Conservation (phyloP, 495 filamentous ascomycete species). For the Penicillium soppii region DNA sequence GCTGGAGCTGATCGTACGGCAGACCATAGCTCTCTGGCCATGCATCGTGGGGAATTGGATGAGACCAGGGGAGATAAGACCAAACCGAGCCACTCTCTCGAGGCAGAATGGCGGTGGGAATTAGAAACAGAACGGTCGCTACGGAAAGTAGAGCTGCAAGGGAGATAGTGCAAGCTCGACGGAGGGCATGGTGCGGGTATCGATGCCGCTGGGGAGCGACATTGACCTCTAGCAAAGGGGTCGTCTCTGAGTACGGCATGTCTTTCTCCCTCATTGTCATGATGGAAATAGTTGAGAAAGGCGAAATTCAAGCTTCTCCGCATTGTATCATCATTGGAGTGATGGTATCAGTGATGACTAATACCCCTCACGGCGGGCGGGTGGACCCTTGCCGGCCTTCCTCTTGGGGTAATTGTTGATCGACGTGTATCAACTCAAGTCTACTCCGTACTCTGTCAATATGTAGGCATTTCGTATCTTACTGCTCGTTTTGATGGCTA, state of each 20-base stretch:
- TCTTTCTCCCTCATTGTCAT: conserved; percentile 41
- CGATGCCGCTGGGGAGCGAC: conserved; percentile 52
- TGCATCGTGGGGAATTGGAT: conserved; percentile 35
- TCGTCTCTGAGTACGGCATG: conserved; percentile 43
- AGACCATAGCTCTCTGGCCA: conserved; percentile 52
- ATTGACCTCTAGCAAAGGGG: conserved; percentile 39
- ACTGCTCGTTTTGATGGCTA: no score
- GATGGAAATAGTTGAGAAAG: background rate
- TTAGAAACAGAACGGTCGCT: conserved; percentile 60
- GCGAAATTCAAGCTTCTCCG: conserved; percentile 2
- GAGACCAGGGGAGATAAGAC: conserved; percentile 42
- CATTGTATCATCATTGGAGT: conserved; percentile 4
- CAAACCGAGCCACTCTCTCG: conserved; percentile 39
- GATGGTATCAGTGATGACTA: conserved; percentile 8
- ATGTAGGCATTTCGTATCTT: no score
- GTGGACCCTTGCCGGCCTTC: background rate
- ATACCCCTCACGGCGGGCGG: conserved; percentile 3
- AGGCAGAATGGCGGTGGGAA: conserved; percentile 41
- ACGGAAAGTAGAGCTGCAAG: conserved; percentile 56
- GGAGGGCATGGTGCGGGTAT: conserved; percentile 66
- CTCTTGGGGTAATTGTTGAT: background rate
- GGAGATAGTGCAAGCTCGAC: conserved; percentile 69
- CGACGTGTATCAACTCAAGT: background rate
- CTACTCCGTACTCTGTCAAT: no score
- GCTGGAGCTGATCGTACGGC: conserved; percentile 64